Conservation (phyloP, 2,329 filamentous ascomycete species). For the Colletotrichum euphorbiae region DNA sequence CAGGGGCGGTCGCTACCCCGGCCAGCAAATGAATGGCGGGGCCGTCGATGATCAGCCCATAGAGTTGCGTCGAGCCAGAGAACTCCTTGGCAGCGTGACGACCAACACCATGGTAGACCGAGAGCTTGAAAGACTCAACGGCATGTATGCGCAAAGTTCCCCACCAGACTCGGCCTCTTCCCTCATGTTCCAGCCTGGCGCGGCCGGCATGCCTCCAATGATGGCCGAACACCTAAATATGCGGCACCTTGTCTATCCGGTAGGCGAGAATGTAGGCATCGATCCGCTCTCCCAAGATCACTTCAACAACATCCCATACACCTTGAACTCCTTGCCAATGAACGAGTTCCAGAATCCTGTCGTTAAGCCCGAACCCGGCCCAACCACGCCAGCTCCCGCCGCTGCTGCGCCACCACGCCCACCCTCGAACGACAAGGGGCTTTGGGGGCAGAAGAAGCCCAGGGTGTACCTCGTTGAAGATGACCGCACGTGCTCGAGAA, state of each 20-base stretch:
- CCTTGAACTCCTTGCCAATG: constrained; percentile 69
- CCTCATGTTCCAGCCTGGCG: constrained; percentile 67
- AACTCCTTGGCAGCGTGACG: constrained; percentile 65
- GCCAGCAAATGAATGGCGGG: constrained; percentile 51
- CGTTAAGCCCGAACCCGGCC: constrained; percentile 38
- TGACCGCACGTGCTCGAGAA: constrained; percentile 74
- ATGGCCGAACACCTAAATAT: constrained; percentile 68
- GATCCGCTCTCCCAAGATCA: constrained; percentile 96
- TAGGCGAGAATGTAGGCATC: constrained; percentile 90
- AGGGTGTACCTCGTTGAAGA: constrained; percentile 92
- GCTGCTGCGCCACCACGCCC: constrained; percentile 44
- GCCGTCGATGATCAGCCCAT: constrained; percentile 61
- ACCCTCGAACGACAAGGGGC: constrained; percentile 53
- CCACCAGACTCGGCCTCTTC: constrained; percentile 64
- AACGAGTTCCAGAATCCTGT: constrained; percentile 52
- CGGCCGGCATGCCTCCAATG: constrained; percentile 50
- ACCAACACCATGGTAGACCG: constrained; percentile 65
- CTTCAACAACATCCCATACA: constrained; percentile 92
- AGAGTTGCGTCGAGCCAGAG: constrained; percentile 67
- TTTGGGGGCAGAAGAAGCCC: constrained; percentile 74
- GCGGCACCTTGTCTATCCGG: constrained; percentile 84
- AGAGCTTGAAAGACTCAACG: constrained; percentile 67
- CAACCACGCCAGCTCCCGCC: constrained; percentile 36
- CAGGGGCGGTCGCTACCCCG: constrained; percentile 54
- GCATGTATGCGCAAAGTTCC: constrained; percentile 63